phyloP scores from a whole-genome alignment of 2,329 filamentous ascomycete species.

The Cryphonectria radicalis region DNA sequence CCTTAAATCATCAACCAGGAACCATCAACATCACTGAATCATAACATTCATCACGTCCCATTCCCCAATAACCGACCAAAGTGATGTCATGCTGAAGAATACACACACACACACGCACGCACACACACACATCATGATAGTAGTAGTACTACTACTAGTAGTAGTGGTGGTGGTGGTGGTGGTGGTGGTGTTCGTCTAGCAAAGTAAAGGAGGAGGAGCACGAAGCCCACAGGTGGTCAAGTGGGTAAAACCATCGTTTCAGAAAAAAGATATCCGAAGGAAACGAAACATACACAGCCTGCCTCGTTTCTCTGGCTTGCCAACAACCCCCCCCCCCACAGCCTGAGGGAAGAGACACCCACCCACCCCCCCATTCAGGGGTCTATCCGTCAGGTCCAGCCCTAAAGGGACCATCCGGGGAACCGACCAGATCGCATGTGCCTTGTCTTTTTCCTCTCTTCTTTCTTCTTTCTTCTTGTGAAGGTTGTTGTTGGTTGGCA shows the following conservation, averaged over 20 bases:
- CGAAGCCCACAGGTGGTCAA: neutral
- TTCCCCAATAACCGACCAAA: neutral
- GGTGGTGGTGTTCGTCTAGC: neutral
- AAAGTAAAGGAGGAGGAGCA: neutral
- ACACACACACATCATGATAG: too few relatives aligned
- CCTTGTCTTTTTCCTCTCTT: neutral
- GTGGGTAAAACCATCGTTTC: neutral
- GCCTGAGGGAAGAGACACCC: neutral
- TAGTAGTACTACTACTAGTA: neutral
- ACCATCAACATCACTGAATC: slow-evolving; percentile 3
- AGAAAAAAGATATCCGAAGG: neutral
- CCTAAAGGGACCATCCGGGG: slow-evolving; percentile 10
- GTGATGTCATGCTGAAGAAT: neutral
- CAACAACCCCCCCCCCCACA: neutral
- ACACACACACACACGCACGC: too few relatives aligned
- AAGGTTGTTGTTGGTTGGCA: neutral
- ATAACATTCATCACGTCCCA: neutral
- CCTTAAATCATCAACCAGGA: slow-evolving; percentile 18
- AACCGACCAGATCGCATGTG: slow-evolving; percentile 3
- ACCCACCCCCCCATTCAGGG: slow-evolving; percentile 4
- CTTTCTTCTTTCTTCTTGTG: neutral
- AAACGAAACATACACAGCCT: slow-evolving; percentile 9
- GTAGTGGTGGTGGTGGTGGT: too few relatives aligned
- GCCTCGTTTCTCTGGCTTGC: neutral
- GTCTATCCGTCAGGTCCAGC: slow-evolving; percentile 4